Evolutionary conservation across 257 asterid species (phyloP).

Genomic region (Gardenia jasminoides): DNA sequence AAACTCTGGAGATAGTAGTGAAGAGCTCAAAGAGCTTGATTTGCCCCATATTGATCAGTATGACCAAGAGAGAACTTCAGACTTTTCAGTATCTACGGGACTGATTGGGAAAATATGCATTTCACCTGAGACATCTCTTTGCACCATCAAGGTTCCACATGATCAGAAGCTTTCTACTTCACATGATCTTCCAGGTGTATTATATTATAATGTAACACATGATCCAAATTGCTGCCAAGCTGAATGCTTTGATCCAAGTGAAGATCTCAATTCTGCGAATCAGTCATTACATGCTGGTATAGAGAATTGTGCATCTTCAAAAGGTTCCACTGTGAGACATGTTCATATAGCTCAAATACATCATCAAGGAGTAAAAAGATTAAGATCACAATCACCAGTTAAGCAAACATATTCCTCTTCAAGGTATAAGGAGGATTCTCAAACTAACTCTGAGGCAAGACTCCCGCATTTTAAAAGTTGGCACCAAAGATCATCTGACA

Average conservation of each 20-base stretch:
- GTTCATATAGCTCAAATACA: not conserved
- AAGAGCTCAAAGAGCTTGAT: slow-evolving; percentile 16
- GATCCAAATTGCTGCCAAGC: not conserved
- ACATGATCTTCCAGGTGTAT: not conserved
- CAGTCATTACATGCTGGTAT: not conserved
- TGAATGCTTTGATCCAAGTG: slow-evolving; percentile 3
- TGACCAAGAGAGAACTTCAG: not conserved
- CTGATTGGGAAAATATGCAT: slow-evolving; percentile 3
- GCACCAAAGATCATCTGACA: slow-evolving; percentile 9
- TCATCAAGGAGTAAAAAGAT: not conserved
- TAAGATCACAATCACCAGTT: slow-evolving; percentile 10
- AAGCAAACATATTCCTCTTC: slow-evolving; percentile 16
- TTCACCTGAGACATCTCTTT: not conserved
- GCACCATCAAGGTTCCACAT: not conserved
- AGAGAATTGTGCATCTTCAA: slow-evolving; percentile 9
- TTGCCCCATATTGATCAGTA: not conserved
- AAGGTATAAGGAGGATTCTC: not conserved
- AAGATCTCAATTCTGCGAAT: slow-evolving; percentile 7
- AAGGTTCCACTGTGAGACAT: slow-evolving; percentile 1
- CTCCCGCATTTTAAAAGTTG: not conserved
- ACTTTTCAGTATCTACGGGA: slow-evolving; percentile 1
- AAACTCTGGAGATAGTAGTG: not conserved
- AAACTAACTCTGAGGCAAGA: slow-evolving; percentile 5
- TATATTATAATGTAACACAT: not conserved
- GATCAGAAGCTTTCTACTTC: slow-evolving; percentile 6